These are phyloP conservation scores for Naegleria gruberi DNA, from an alignment of 208 protist genomes.

Conservation along the genomic window DNA sequence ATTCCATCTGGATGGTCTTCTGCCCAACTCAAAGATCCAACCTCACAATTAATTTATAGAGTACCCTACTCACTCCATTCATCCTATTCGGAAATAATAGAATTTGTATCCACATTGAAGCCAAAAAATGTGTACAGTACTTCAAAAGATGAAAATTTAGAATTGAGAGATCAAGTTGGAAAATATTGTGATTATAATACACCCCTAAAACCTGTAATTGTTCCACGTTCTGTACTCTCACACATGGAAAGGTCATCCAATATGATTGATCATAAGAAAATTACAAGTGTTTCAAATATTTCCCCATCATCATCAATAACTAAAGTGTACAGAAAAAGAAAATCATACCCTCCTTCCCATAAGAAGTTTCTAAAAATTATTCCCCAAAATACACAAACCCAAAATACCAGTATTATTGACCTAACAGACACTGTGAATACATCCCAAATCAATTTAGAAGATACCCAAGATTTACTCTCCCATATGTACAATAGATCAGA, in stretches of 20 bases:
- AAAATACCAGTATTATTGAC: no score
- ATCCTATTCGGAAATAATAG: conserved; percentile 4
- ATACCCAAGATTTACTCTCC: no score
- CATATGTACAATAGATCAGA: no score
- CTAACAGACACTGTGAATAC: no score
- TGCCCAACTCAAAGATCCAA: neutral
- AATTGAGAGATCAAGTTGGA: neutral
- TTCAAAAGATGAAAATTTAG: neutral
- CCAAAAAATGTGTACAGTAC: conserved; percentile 21
- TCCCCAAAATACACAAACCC: neutral
- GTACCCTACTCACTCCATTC: conserved; percentile 26
- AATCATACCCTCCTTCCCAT: neutral
- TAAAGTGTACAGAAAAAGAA: neutral
- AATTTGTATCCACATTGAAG: neutral
- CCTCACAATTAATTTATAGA: neutral
- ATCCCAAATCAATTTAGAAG: no score
- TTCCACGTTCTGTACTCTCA: neutral
- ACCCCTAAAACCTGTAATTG: neutral
- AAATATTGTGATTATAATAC: neutral
- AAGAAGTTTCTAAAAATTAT: no score
- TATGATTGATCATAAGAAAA: neutral
- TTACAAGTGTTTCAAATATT: neutral
- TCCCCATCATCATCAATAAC: neutral
- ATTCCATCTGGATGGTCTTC: neutral
- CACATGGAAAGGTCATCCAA: neutral